A percentile compares a stretch with the other conserved stretches of the same genome.
Conservation (phyloP, 257 asterid species). For the Ilex asprella region DNA sequence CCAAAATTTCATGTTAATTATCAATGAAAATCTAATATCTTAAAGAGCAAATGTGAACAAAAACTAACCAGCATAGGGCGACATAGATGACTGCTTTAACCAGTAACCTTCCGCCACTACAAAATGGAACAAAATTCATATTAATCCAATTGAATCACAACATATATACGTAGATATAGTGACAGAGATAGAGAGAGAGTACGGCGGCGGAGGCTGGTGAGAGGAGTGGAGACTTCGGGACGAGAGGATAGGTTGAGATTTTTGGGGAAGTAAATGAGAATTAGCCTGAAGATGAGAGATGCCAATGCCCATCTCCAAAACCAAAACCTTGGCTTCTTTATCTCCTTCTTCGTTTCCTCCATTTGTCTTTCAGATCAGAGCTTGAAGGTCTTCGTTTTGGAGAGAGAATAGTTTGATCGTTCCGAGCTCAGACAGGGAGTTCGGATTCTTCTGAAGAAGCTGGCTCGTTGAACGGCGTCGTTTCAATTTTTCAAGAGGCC, state of each 20-base stretch:
- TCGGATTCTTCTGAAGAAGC: too few relatives aligned
- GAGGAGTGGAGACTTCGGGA: slow-evolving; percentile 95
- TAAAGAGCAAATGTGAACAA: neutral
- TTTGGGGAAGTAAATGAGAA: slow-evolving; percentile 59
- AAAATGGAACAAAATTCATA: slow-evolving; percentile 3
- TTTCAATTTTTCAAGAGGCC: too few relatives aligned
- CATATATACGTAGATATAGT: neutral
- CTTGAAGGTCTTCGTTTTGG: too few relatives aligned
- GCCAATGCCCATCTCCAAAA: slow-evolving; percentile 83
- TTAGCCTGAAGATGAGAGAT: slow-evolving; percentile 56
- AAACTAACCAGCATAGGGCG: slow-evolving; percentile 84
- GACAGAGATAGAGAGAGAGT: slow-evolving; percentile 15
- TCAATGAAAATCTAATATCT: neutral
- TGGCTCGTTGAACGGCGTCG: too few relatives aligned
- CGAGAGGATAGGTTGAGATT: slow-evolving; percentile 79
- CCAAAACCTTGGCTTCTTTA: slow-evolving; percentile 16
- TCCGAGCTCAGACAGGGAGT: too few relatives aligned
- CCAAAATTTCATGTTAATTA: neutral
- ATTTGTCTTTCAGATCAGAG: slow-evolving; percentile 10
- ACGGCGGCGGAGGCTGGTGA: slow-evolving; percentile 96
- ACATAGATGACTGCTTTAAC: slow-evolving; percentile 74
- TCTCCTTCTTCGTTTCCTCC: slow-evolving; percentile 16
- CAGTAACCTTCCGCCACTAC: slow-evolving; percentile 95
- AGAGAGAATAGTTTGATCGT: too few relatives aligned
- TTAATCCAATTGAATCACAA: neutral